Base-by-base conservation (phyloP, 768 basidiomycete species). In the Leccinum arenicola region DNA sequence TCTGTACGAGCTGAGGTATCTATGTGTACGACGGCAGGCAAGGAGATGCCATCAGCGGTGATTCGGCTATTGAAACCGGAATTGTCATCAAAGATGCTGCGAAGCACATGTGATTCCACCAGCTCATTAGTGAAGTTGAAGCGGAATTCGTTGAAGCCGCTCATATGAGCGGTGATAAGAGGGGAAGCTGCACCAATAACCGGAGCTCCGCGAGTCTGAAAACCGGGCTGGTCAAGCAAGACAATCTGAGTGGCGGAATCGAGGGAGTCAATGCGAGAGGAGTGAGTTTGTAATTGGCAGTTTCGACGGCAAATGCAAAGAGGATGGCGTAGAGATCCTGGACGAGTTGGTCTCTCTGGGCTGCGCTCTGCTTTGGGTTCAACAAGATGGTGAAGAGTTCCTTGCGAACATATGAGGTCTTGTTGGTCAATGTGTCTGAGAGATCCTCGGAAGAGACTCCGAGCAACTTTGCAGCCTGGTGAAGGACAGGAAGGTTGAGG, bases 291-390 rank as follows among this genome's bases (percentile, higher is more conserved):
- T 83, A 80, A 68, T 87, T 87, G 61, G 82, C 82, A 11, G 83
- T 84, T 68, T 87, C 85, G 52, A 85, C 81, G 47, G 86, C 78
- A 60, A 80, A 86, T 0, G 84, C 79, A 61, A 86, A 86, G 50
- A 86, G 75, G 65, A 86, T 85, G 35, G 82, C 80, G 63, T 86
- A 87, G 38, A 86, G 78, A 62, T 85, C 84, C 56, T 79, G 77
- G 27, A 83, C 76, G 40, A 87, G 75, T 31, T 76, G 75, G 59
- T 86, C 83, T 31, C 84, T 78, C 65, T 86, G 85, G 1, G 66
- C 65, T 1, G 74, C 75, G 45, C 85, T 81, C 61, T 82, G 84
- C 50, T 76, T 74, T 0, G 76, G 77, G 55, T 79, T 79, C 55
- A 86, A 73, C 61, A 86, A 74, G 33, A 83, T 78, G 0, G 82